These are phyloP conservation scores for Casuarina glauca DNA, from an alignment of 306 rosid species.

Conservation along the genomic window DNA sequence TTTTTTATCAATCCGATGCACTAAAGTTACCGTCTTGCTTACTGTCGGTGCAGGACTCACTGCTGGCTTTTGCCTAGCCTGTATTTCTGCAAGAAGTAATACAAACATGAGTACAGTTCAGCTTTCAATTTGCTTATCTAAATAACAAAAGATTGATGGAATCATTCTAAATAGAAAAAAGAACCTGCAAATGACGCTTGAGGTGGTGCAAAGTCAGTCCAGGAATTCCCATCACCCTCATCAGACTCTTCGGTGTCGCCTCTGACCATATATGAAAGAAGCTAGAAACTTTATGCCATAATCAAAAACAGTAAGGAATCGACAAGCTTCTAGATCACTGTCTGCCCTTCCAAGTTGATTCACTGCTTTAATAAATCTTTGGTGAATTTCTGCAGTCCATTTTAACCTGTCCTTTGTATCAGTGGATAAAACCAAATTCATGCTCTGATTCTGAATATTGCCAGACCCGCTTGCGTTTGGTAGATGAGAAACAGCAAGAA, in stretches of 20 bases:
- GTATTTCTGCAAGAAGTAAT: constrained; percentile 61
- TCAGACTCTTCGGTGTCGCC: constrained; percentile 94
- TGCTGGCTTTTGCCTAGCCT: constrained; percentile 81
- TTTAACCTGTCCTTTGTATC: constrained; percentile 93
- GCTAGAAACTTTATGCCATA: constrained; percentile 4
- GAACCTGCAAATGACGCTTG: constrained; percentile 98
- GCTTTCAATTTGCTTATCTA: neutral
- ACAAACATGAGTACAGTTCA: constrained; percentile 16
- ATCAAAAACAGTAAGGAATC: neutral
- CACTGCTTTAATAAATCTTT: constrained; percentile 72
- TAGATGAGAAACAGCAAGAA: constrained; percentile 32
- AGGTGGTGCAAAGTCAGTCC: constrained; percentile 93
- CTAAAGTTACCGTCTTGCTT: constrained; percentile 61
- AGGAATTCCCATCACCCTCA: constrained; percentile 85
- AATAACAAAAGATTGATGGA: constrained; percentile 8
- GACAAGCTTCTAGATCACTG: constrained; percentile 47
- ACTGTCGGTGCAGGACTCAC: constrained; percentile 48
- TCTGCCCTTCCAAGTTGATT: constrained; percentile 91
- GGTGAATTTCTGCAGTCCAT: constrained; percentile 95
- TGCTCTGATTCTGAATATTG: constrained; percentile 68
- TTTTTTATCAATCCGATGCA: constrained; percentile 11
- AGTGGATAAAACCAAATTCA: constrained; percentile 87
- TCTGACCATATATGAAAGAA: constrained; percentile 49
- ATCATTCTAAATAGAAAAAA: constrained; percentile 23
- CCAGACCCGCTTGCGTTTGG: constrained; percentile 39